These are phyloP conservation scores for Pholiota conissans DNA, from an alignment of 768 basidiomycete genomes.

Conservation along the genomic window DNA sequence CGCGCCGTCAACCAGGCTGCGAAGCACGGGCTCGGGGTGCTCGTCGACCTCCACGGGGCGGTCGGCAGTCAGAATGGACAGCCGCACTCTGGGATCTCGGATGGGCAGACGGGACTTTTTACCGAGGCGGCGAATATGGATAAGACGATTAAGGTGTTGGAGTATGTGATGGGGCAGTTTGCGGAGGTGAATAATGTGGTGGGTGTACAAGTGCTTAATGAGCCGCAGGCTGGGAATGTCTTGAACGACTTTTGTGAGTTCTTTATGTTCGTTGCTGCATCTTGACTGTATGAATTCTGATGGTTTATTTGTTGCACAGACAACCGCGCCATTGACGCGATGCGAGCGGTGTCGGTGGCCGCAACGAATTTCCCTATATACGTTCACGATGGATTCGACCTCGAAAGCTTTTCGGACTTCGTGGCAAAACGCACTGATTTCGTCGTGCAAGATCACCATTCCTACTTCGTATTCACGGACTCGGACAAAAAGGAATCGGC, in stretches of 20 bases:
- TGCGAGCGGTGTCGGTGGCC: constrained; percentile 41
- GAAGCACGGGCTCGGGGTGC: constrained; percentile 63
- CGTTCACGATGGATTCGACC: constrained; percentile 68
- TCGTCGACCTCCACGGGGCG: constrained; percentile 70
- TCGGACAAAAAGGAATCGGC: constrained; percentile 51
- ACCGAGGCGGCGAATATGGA: constrained; percentile 40
- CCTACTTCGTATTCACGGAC: constrained; percentile 67
- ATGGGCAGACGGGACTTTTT: constrained; percentile 51
- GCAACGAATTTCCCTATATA: constrained; percentile 55
- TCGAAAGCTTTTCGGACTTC: constrained; percentile 48
- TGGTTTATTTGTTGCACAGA: too few species aligned
- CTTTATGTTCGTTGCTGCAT: constrained; percentile 4
- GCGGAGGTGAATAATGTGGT: constrained; percentile 51
- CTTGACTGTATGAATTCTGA: neutral
- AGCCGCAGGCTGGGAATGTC: constrained; percentile 47
- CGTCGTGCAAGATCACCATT: constrained; percentile 73
- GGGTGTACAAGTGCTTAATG: constrained; percentile 64
- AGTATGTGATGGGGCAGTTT: constrained; percentile 41
- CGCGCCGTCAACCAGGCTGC: constrained; percentile 64
- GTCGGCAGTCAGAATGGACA: constrained; percentile 76
- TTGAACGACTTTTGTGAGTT: constrained; percentile 47
- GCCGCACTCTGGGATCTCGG: constrained; percentile 67
- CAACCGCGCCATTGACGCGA: constrained; percentile 45
- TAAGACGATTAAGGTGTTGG: constrained; percentile 52
- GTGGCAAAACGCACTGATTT: constrained; percentile 56